Evolutionary conservation across 768 basidiomycete species (phyloP), one percentile per base, ranked within the genome.

Genomic region (Candolleomyces aberdarensis): DNA sequence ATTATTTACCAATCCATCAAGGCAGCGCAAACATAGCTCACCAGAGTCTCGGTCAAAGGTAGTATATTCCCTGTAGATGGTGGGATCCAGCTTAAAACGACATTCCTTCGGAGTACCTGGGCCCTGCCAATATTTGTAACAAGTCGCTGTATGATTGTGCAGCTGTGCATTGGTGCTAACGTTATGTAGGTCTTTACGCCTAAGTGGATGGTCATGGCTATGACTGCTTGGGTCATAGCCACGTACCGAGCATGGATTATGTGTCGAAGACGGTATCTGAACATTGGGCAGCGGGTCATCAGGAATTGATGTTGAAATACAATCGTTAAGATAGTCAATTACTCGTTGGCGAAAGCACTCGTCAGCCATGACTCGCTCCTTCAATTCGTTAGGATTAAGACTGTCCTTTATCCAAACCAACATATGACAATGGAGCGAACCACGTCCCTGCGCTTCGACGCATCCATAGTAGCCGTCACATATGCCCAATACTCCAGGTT

Each of bases 1-100:
- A 57, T 79, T 74, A 52, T 80, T 82, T 0, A 81, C 75, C 56
- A 76, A 29, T 0, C 77, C 74, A 68, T 83, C 71, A 0, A 79
- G 43, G 32, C 71, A 69, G 0, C 70, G 63, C 0, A 80, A 49
- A n/a, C 15, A 54, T 0, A 81, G 31, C 29, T 74, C 70, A 1
- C 75, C 76, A 29, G 73, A 71, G 2, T 71, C 67, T 0, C 29
- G 1, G 60, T 80, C 70, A 52, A 78, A 59, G 0, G 41, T n/a
- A 3, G 67, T 72, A 2, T 63, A 14, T 0, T 57, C n/a, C 17
- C 36, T 17, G 1, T 47, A 22, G 32, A 72, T 70, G 0, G 53
- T 26, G 14, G 66, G 61, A 61, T 72, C 63, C 9, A 77, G 59
- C 19, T 68, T 66, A 59, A 78, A 76, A n/a, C n/a, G n/a, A n/a